phyloP scores from a whole-genome alignment of 163 green algal genomes.

The Coccomyxa subellipsoidea region DNA sequence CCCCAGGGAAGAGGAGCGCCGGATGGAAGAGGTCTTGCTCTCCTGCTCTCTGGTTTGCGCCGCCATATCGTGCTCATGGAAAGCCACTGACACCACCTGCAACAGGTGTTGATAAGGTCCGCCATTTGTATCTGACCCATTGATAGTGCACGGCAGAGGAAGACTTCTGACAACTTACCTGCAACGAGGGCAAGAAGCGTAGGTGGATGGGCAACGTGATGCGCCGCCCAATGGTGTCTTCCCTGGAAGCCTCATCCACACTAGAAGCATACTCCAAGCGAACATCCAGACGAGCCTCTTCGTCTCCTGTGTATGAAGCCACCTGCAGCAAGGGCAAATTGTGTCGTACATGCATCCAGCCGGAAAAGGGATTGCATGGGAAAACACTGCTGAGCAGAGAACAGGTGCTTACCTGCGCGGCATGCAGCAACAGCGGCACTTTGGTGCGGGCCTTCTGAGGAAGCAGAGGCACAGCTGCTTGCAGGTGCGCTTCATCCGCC shows the following conservation, averaged over 20 bases:
- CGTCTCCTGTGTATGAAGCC: slow-evolving; percentile 18
- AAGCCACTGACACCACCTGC: slow-evolving; percentile 6
- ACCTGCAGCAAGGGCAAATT: slow-evolving; percentile 3
- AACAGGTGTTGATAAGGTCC: not conserved
- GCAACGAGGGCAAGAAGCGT: slow-evolving; percentile 37
- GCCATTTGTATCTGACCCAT: not conserved
- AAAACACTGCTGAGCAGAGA: not conserved
- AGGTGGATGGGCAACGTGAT: slow-evolving; percentile 25
- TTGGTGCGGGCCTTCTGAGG: slow-evolving; percentile 11
- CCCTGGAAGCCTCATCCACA: not conserved
- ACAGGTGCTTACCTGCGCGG: slow-evolving; percentile 6
- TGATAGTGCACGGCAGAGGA: not conserved
- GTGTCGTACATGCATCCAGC: not conserved
- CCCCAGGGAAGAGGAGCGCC: not conserved
- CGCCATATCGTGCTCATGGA: slow-evolving; percentile 2
- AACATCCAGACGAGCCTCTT: slow-evolving; percentile 17
- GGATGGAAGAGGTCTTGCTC: not conserved
- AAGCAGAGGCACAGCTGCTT: slow-evolving; percentile 28
- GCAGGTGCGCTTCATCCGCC: slow-evolving; percentile 15
- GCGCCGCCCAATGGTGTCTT: slow-evolving; percentile 25
- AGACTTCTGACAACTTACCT: slow-evolving; percentile 14
- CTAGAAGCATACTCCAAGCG: slow-evolving; percentile 26
- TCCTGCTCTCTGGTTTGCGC: not conserved
- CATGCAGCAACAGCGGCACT: slow-evolving; percentile 27
- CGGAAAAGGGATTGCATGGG: not conserved